A percentile compares a stretch with the other conserved stretches of the same genome.
Evolutionary conservation across 352 stramenopile genomes (phyloP).

Genomic region (Phytophthora parvispora): DNA sequence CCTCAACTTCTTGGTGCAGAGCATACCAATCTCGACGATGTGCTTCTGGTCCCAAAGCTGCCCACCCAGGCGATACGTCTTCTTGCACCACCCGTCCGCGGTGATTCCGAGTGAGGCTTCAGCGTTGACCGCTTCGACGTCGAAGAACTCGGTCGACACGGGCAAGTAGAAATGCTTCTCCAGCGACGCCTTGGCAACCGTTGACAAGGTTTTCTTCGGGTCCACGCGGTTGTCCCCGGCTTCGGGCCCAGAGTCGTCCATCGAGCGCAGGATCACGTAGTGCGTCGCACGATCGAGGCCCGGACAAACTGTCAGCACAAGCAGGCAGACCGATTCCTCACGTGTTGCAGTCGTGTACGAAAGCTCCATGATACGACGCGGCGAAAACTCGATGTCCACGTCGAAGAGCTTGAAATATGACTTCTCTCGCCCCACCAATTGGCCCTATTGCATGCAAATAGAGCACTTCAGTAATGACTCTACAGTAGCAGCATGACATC

Average conservation of each 20-base stretch:
- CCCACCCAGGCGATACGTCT: slow-evolving; percentile 47
- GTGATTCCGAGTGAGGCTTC: slow-evolving; percentile 30
- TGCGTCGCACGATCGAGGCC: slow-evolving; percentile 49
- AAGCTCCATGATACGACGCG: slow-evolving; percentile 45
- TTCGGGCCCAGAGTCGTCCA: slow-evolving; percentile 25
- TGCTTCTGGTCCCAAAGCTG: slow-evolving; percentile 58
- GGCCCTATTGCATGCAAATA: slow-evolving; percentile 29
- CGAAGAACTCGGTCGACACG: slow-evolving; percentile 34
- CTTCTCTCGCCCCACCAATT: slow-evolving; percentile 39
- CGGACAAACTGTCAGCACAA: slow-evolving; percentile 52
- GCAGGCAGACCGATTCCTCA: slow-evolving; percentile 37
- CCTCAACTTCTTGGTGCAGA: slow-evolving; percentile 42
- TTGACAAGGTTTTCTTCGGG: slow-evolving; percentile 32
- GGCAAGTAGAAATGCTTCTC: slow-evolving; percentile 52
- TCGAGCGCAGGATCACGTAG: slow-evolving; percentile 49
- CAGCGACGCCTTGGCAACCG: slow-evolving; percentile 30
- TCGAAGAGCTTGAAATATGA: slow-evolving; percentile 58
- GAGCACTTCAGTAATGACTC: not conserved
- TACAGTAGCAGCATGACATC: not conserved
- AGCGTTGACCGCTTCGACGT: slow-evolving; percentile 19
- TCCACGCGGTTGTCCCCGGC: slow-evolving; percentile 7
- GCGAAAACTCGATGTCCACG: slow-evolving; percentile 49
- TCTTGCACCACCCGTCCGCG: slow-evolving; percentile 41
- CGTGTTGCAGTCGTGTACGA: slow-evolving; percentile 46
- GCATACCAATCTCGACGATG: slow-evolving; percentile 51